Base-by-base conservation (phyloP, 2,329 filamentous ascomycete species). In the Venturia asperata region DNA sequence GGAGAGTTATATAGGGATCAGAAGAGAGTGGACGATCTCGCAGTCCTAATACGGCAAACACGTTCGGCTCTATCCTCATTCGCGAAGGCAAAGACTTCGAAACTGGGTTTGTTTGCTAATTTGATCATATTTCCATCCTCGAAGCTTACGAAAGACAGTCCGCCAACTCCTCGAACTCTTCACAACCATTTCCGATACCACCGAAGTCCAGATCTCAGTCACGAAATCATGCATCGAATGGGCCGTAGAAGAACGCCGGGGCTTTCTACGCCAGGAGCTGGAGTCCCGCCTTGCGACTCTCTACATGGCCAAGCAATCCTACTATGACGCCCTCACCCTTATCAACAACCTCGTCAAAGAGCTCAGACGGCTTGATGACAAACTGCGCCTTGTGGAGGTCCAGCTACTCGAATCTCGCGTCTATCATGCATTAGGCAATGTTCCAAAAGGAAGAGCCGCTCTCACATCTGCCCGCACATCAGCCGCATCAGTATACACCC, bases 171-270 rank as follows among this genome's bases (percentile, higher is more conserved):
- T 99, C 76, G 94, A 99, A 77, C 87, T 97, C 76, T 94, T 97
- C 82, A 87, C 90, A 72, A 85, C 89, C 73, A 97, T 97, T 72
- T 94, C 95, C 73, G 89, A 97, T 79, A 94, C 91, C 71, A 89
- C 89, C 81, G 94, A 99, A 76, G 90, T 88, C 75, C 94, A 99
- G 81, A 92, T 96, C 76, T 81, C 87, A 76, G 91, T 97, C 72
- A 99, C 94, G 74, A 96, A 96, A 80, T 96, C 94, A 79, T 97
- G 92, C 81, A 99, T 99, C 86, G 93, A 97, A 80, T 99, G 94
- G 94, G 94, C 94, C 61, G 91, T 93, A 64, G 90, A 91, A 63
- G 92, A 97, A 81, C 90, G 92, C 72, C 89, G 94, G 74, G 91
- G 91, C 67, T 99, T 99, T 83, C 86, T 99, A 71, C 92, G 94